A percentile compares a stretch with the other conserved stretches of the same genome.
phyloP scores from a whole-genome alignment of 768 basidiomycete genomes.

The Leucocoprinus birnbaumii region DNA sequence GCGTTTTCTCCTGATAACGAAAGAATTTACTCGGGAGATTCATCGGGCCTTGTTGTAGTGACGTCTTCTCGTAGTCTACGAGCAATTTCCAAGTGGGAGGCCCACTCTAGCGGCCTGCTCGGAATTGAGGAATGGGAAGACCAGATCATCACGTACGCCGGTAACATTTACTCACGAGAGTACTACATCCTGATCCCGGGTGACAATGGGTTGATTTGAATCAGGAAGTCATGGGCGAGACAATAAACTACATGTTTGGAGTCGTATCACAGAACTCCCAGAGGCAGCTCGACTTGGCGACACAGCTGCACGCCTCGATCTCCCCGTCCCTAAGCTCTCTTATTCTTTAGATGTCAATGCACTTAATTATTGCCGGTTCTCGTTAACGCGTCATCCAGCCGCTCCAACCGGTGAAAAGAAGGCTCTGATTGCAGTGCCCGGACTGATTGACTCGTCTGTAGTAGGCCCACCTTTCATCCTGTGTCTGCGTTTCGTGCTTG shows the following conservation, averaged over 20 bases:
- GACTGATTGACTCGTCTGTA: constrained; percentile 83
- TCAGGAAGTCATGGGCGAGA: constrained; percentile 73
- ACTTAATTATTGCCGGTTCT: constrained; percentile 91
- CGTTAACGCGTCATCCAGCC: constrained; percentile 42
- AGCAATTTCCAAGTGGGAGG: constrained; percentile 70
- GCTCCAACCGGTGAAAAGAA: constrained; percentile 13
- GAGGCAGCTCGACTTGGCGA: constrained; percentile 46
- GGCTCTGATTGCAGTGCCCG: constrained; percentile 79
- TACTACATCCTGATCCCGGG: constrained; percentile 1
- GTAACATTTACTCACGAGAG: background rate
- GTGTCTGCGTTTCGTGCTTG: background rate
- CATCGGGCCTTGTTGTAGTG: constrained; percentile 70
- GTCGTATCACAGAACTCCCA: constrained; percentile 41
- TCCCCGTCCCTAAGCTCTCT: constrained; percentile 46
- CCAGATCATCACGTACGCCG: constrained; percentile 73
- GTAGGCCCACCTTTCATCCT: constrained; percentile 34
- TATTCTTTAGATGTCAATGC: constrained; percentile 90
- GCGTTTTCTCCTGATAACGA: constrained; percentile 71
- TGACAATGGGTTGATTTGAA: background rate
- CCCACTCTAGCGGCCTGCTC: constrained; percentile 76
- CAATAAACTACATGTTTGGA: constrained; percentile 82
- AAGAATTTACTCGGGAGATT: constrained; percentile 84
- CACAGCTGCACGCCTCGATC: constrained; percentile 50
- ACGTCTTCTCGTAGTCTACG: constrained; percentile 77
- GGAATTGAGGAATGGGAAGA: constrained; percentile 74